phyloP scores from a whole-genome alignment of 768 basidiomycete genomes.

The Suillus alpinus region DNA sequence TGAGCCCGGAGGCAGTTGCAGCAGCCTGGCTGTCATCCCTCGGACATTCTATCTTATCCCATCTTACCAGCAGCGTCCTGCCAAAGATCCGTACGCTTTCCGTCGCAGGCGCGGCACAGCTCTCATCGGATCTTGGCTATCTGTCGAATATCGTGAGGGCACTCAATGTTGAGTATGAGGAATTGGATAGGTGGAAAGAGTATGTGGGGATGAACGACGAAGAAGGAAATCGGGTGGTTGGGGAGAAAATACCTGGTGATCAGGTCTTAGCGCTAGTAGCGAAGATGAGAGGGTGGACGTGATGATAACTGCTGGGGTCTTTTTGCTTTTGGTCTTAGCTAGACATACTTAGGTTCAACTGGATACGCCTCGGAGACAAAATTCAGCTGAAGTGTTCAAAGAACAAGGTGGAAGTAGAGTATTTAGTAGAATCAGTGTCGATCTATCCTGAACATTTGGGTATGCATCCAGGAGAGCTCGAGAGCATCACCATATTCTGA shows the following conservation, averaged over 20 bases:
- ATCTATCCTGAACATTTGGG: background rate
- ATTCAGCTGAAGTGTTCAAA: background rate
- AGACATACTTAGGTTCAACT: background rate
- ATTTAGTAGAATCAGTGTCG: background rate
- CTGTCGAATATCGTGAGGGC: constrained; percentile 88
- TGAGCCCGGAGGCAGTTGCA: constrained; percentile 78
- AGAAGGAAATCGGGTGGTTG: constrained; percentile 25
- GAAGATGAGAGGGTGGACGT: constrained; percentile 32
- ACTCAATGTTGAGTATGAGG: constrained; percentile 82
- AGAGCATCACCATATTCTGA: background rate
- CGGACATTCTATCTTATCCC: constrained; percentile 72
- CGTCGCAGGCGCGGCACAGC: constrained; percentile 71
- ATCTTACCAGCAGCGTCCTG: constrained; percentile 68
- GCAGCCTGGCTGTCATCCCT: constrained; percentile 91
- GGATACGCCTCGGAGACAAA: background rate
- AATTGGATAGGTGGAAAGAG: constrained; percentile 77
- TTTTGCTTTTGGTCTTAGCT: background rate
- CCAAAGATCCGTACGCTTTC: constrained; percentile 69
- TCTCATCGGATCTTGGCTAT: constrained; percentile 85
- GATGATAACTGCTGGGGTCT: background rate
- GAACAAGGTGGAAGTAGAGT: constrained; percentile 15
- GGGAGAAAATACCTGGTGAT: constrained; percentile 19
- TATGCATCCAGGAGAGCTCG: background rate
- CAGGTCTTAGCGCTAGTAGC: constrained; percentile 19
- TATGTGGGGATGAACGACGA: constrained; percentile 61